Percentiles rank a stretch among this genome's conserved stretches.
These are phyloP conservation scores for Albophoma yamanashiensis DNA, from an alignment of 2,329 filamentous ascomycete species.

Conservation along the genomic window DNA sequence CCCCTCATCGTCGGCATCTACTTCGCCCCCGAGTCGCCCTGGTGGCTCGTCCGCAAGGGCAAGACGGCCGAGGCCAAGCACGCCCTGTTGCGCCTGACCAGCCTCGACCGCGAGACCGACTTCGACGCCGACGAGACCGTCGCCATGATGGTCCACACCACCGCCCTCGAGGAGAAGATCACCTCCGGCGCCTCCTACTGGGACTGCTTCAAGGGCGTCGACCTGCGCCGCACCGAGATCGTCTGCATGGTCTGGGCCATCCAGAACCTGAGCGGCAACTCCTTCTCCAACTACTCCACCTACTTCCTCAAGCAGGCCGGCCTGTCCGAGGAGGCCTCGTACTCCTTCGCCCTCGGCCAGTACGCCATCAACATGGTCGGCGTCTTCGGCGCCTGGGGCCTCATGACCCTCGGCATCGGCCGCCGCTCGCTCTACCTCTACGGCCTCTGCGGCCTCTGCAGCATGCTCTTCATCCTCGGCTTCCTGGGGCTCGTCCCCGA, in stretches of 20 bases:
- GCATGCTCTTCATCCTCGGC: slow-evolving; percentile 73
- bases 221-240: slow-evolving; percentile 66
- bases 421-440: slow-evolving; percentile 67
- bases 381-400: slow-evolving; percentile 69
- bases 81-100: slow-evolving; percentile 55
- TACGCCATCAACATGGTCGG: slow-evolving; percentile 68
- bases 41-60: slow-evolving; percentile 65
- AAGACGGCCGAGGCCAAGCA: slow-evolving; percentile 55
- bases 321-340: slow-evolving; percentile 38
- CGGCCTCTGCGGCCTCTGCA: slow-evolving; percentile 61
- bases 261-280: slow-evolving; percentile 52
- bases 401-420: slow-evolving; percentile 67
- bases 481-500: slow-evolving; percentile 68
- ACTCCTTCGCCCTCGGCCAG: slow-evolving; percentile 52
- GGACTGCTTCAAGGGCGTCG: slow-evolving; percentile 75
- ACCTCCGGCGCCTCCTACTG: slow-evolving; percentile 63
- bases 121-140: slow-evolving; percentile 79
- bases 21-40: slow-evolving; percentile 61
- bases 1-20: slow-evolving; percentile 55
- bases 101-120: slow-evolving; percentile 49
- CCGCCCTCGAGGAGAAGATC: slow-evolving; percentile 65
- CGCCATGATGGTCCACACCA: slow-evolving; percentile 88
- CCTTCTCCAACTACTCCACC: slow-evolving; percentile 55
- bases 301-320: slow-evolving; percentile 53
- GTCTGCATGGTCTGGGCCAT: slow-evolving; percentile 55